Evolutionary conservation across 257 asterid genomes (phyloP), one percentile per base, ranked within the genome.

Genomic region (Solanum bulbocastanum): DNA sequence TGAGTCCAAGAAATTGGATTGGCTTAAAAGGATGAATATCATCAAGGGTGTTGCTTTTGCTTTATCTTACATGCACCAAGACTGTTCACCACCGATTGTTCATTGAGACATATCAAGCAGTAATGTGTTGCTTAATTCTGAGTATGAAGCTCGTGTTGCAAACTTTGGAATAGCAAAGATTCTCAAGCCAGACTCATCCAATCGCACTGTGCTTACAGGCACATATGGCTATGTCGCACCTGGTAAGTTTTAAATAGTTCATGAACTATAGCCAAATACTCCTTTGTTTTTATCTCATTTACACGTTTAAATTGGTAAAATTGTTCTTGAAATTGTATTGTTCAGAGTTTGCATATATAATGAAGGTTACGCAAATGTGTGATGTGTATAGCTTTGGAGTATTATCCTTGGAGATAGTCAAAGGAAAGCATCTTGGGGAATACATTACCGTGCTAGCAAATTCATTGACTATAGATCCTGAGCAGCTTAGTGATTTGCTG

Each of bases 381-480:
- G 87, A 84, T 36, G 79, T 84, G 12, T 84, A 84, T 65, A 65
- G 87, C 79, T 84, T 84, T 60, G 87, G 79, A 65, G 79, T 84
- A 44, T 25, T 65, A 35, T 39, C 60, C 11, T 84, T 84, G 79
- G 87, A 84, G 74, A 60, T 84, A 71, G 25, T 84, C 25, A 18
- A 56, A 56, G 66, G 66, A 56, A 20, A 56, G 25, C 25, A 18
- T 56, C 66, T 56, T 20, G 66, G 66, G 66, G 66, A 56, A 20
- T 1, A 56, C 5, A 56, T 56, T 56, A 1, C 25, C 3, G 4
- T 18, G 66, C 66, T 18, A 56, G 11, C 66, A 20, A 56, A 56
- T 56, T 56, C 25, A 20, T 56, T 5, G 4, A 56, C 25, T 18
- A 6, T 56, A 18, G 66, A 56, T 56, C 66, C 20, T 56, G 65